phyloP scores from a whole-genome alignment of 2,329 filamentous ascomycete genomes.

The Penicillium sp. region DNA sequence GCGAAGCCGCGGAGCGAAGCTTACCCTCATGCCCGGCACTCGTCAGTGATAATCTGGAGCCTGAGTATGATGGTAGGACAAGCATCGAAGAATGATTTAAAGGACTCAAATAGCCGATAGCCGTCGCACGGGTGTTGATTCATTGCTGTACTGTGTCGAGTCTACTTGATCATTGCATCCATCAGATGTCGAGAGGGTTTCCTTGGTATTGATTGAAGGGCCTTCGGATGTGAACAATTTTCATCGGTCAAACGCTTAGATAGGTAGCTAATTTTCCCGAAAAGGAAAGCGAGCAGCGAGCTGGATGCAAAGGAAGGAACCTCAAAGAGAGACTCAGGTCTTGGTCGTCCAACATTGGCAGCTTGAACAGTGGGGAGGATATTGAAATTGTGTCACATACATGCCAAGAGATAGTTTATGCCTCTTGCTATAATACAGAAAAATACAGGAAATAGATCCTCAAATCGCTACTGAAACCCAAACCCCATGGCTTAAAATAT shows the following conservation, averaged over 20 bases:
- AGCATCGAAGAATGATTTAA: not conserved
- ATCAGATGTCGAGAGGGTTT: not conserved
- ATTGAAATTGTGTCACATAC: slow-evolving; percentile 8
- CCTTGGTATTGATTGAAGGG: not conserved
- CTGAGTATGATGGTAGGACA: not conserved
- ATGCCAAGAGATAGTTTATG: slow-evolving; percentile 4
- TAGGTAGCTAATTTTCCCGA: not conserved
- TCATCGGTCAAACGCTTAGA: not conserved
- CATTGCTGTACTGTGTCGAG: not conserved
- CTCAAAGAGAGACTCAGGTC: not conserved
- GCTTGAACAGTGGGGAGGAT: not conserved
- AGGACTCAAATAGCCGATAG: not conserved
- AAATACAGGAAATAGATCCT: slow-evolving; percentile 32
- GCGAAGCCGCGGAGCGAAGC: not conserved
- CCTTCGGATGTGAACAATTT: not conserved
- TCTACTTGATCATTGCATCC: not conserved
- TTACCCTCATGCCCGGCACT: not conserved
- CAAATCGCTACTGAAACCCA: slow-evolving; percentile 34
- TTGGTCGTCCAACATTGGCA: too few species aligned
- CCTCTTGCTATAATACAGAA: slow-evolving; percentile 42
- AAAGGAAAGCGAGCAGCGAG: not conserved
- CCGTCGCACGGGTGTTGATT: not conserved
- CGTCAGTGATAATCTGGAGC: not conserved
- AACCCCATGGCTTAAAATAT: slow-evolving; percentile 27
- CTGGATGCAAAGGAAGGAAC: not conserved